Evolutionary conservation across 805 yeast genomes (phyloP).

Genomic region (Tetrapisispora namnaoensis): DNA sequence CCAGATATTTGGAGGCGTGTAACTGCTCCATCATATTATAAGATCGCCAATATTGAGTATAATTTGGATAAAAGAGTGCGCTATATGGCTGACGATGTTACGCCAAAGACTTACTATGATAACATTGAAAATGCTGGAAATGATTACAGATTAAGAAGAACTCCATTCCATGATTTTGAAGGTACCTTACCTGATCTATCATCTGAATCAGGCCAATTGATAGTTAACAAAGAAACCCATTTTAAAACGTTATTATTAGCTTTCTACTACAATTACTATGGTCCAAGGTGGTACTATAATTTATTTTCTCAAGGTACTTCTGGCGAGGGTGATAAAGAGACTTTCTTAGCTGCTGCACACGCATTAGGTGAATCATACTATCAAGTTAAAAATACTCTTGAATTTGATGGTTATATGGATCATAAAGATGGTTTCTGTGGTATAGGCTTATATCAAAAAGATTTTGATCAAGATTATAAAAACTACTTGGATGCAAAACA

Average conservation of each 20-base stretch:
- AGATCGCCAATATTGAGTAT: slow-evolving; percentile 38
- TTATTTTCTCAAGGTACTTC: slow-evolving; percentile 62
- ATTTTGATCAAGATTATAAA: slow-evolving; percentile 39
- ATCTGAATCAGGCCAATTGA: slow-evolving; percentile 60
- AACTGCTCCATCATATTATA: slow-evolving; percentile 50
- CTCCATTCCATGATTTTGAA: slow-evolving; percentile 49
- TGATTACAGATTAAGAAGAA: slow-evolving; percentile 15
- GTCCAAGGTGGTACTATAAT: slow-evolving; percentile 59
- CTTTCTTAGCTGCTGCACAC: slow-evolving; percentile 60
- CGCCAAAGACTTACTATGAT: slow-evolving; percentile 12
- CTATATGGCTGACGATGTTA: slow-evolving; percentile 19
- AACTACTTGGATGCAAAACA: slow-evolving; percentile 10
- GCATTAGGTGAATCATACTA: slow-evolving; percentile 40
- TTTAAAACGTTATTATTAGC: slow-evolving; percentile 48
- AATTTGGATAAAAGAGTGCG: slow-evolving; percentile 30
- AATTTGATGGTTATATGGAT: slow-evolving; percentile 31
- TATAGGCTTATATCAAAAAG: slow-evolving; percentile 38
- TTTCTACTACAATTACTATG: slow-evolving; percentile 55
- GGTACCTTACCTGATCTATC: slow-evolving; percentile 60
- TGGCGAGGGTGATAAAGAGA: slow-evolving; percentile 77
- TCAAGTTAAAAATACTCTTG: slow-evolving; percentile 36
- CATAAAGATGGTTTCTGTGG: slow-evolving; percentile 27
- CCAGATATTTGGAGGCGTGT: slow-evolving; percentile 72
- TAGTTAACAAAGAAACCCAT: slow-evolving; percentile 52
- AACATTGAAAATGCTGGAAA: slow-evolving; percentile 2